Conservation (phyloP, 169 alveolate genomes). For the Plasmodium fragile region DNA sequence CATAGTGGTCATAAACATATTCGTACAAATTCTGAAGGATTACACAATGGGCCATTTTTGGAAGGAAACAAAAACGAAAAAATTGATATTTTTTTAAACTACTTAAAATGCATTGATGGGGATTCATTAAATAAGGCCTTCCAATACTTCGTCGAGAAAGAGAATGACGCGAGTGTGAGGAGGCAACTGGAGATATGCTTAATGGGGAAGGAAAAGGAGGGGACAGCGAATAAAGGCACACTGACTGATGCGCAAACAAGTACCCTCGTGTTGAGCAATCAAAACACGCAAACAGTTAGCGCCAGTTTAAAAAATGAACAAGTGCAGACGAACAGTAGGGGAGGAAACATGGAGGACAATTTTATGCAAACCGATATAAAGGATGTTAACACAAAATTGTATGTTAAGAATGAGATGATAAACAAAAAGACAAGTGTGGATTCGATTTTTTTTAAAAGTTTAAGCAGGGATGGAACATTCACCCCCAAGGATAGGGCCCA, state of each 20-base stretch:
- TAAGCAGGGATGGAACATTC: conserved; percentile 68
- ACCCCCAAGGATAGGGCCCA: neutral
- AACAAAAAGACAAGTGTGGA: conserved; percentile 74
- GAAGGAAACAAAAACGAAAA: conserved; percentile 16
- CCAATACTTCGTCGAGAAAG: conserved; percentile 54
- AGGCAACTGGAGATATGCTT: conserved; percentile 19
- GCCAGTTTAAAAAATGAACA: conserved; percentile 36
- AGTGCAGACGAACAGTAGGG: conserved; percentile 28
- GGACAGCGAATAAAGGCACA: neutral
- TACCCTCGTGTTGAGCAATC: neutral
- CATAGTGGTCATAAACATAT: neutral
- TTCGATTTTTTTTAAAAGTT: conserved; percentile 60
- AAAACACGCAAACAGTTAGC: conserved; percentile 46
- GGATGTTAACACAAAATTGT: conserved; percentile 28
- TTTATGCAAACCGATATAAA: conserved; percentile 57
- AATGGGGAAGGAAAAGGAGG: neutral
- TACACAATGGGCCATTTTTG: neutral
- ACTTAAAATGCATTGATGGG: conserved; percentile 50
- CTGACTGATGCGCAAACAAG: neutral
- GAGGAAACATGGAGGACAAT: conserved; percentile 11
- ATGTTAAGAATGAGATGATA: conserved; percentile 40
- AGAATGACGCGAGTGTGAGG: conserved; percentile 10
- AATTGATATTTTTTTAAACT: conserved; percentile 28
- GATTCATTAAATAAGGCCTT: conserved; percentile 19
- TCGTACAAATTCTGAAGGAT: neutral